Percentiles rank a stretch among this genome's conserved stretches.
These are phyloP conservation scores for Rhizophagus sp. DNA, from an alignment of 192 early-diverging fungal species.

Conservation along the genomic window DNA sequence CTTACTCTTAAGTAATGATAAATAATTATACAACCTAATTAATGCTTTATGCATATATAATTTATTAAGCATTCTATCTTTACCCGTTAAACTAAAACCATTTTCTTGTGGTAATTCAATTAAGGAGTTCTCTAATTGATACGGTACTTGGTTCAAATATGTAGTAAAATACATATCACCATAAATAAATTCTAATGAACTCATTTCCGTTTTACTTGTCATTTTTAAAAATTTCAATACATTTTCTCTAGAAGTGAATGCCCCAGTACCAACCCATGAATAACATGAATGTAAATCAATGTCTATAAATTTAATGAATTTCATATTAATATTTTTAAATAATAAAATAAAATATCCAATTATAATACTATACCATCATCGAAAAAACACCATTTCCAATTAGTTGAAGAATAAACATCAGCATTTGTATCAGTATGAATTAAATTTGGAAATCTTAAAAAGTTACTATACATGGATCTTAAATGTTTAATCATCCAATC, in stretches of 20 bases:
- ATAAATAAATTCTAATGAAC: constrained; percentile 49
- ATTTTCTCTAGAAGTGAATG: constrained; percentile 49
- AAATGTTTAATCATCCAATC: constrained; percentile 49
- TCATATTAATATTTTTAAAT: background rate
- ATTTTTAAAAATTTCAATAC: constrained; percentile 51
- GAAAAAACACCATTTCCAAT: constrained; percentile 60
- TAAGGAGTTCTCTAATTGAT: constrained; percentile 51
- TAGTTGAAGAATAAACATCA: constrained; percentile 48
- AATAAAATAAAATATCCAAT: background rate
- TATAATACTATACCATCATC: constrained; percentile 46
- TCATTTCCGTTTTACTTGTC: constrained; percentile 46
- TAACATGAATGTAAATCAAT: constrained; percentile 55
- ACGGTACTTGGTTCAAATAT: constrained; percentile 56
- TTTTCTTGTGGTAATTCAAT: constrained; percentile 44
- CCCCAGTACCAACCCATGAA: constrained; percentile 51
- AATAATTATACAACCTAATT: constrained; percentile 38
- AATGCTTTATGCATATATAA: constrained; percentile 54
- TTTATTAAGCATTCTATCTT: constrained; percentile 51
- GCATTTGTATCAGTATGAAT: constrained; percentile 56
- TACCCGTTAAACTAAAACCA: constrained; percentile 43
- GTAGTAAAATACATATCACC: constrained; percentile 59
- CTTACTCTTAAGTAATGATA: constrained; percentile 4
- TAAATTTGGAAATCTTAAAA: constrained; percentile 52
- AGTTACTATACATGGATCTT: constrained; percentile 58
- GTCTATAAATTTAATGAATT: constrained; percentile 31